Evolutionary conservation across 2,329 filamentous ascomycete genomes (phyloP), one percentile per base, ranked within the genome.

Genomic region (Aspergillus chevalieri): DNA sequence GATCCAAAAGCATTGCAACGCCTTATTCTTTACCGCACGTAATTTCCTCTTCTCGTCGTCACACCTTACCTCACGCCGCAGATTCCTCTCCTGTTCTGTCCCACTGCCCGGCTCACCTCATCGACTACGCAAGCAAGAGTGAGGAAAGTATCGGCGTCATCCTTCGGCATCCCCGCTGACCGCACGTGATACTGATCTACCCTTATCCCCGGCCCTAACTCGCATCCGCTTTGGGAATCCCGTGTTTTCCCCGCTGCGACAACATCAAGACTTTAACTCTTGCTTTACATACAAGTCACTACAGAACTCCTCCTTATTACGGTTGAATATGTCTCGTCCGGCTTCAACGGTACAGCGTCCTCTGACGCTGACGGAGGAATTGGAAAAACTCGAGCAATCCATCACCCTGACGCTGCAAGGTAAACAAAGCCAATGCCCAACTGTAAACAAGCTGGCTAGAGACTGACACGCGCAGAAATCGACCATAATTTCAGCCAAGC

Each of bases 401-500:
- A 97, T 98, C 60, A 98, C 93, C 0, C 78, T 97, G 38, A 97
- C 92, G 0, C 77, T 98, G 19, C 93, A 97, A 84, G 89, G 89
- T 87, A 68, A 51, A 59, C 44, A 53, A 49, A 46, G 43, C 15
- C 12, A 17, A 43, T 38, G 43, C 61, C 57, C 50, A 55, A 53
- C 47, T 38, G 17, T 38, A n/a, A 15, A 17, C 53, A 53, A 50
- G 24, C 45, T 41, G 15, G 38, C 33, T 47, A 47, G 48, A 47
- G 48, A 41, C 54, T 61, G 34, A 61, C 47, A 22, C 26, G n/a
- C 41, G 21, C 62, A 94, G 93, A 98, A 76, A 98, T 98, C 74
- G 93, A 98, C 68, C 87, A 89, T 71, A 98, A 98, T 73, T 98
- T 98, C 69, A 96, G 89, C 74, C 89, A 89, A 65, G 91, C 93